Evolutionary conservation across 805 yeast species (phyloP).

Genomic region (Wickerhamiella allomyrinae): DNA sequence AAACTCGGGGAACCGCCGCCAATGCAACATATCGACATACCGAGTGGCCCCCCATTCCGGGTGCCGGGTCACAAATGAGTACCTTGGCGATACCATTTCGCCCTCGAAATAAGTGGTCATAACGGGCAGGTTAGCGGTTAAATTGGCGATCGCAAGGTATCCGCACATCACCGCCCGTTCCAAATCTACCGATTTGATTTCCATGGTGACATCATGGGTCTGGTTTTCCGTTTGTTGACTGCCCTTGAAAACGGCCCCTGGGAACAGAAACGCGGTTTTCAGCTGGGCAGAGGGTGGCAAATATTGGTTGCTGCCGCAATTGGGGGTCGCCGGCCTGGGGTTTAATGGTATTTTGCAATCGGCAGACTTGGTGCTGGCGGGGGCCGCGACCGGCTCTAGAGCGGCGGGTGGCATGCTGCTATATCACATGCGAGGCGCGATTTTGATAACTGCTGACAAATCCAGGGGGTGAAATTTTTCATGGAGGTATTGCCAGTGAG

Average conservation of each 20-base stretch:
- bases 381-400: too few relatives aligned
- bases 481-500: too few relatives aligned
- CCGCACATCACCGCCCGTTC: conserved; percentile 40
- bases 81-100: conserved; percentile 47
- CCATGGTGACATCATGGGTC: conserved; percentile 53
- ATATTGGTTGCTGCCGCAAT: too few relatives aligned
- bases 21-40: conserved; percentile 49
- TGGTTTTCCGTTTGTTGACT: conserved; percentile 56
- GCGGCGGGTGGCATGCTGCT: too few relatives aligned
- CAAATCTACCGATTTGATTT: conserved; percentile 55
- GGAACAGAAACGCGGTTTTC: conserved; percentile 28
- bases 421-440: too few relatives aligned
- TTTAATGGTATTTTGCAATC: too few relatives aligned
- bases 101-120: conserved; percentile 62
- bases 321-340: too few relatives aligned
- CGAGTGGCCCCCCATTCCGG: conserved; percentile 47
- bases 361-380: too few relatives aligned
- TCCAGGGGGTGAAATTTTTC: too few relatives aligned
- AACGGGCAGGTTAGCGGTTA: conserved; percentile 46
- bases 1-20: conserved; percentile 39
- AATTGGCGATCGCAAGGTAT: conserved; percentile 45
- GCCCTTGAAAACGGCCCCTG: conserved; percentile 51
- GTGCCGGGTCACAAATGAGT: conserved; percentile 46
- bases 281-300: neutral
- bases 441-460: too few relatives aligned